A percentile compares a stretch with the other conserved stretches of the same genome.
Evolutionary conservation across 139 green algal genomes (phyloP).

Genomic region (Ettlia oleoabundans): DNA sequence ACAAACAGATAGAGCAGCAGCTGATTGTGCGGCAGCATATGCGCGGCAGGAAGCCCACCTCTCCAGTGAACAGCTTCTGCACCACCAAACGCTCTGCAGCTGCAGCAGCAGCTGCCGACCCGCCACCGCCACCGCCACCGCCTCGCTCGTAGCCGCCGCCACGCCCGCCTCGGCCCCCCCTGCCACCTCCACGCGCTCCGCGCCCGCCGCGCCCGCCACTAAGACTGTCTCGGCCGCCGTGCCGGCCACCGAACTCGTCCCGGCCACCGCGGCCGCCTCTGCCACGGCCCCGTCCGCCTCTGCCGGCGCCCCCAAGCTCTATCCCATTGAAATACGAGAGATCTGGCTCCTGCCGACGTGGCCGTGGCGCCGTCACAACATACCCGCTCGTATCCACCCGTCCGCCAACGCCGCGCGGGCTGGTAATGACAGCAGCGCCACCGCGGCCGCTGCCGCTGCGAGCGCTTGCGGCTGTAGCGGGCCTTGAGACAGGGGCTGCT

Average conservation of each 20-base stretch:
- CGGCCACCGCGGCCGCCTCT: neutral
- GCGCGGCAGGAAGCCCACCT: no score
- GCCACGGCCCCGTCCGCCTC: neutral
- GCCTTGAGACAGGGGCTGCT: neutral
- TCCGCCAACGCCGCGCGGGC: neutral
- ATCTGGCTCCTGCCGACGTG: neutral
- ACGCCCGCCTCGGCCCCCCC: conserved; percentile 13
- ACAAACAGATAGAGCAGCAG: no score
- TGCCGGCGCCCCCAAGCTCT: neutral
- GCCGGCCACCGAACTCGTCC: neutral
- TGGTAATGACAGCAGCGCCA: neutral
- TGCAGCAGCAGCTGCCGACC: neutral
- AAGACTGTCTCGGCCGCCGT: neutral
- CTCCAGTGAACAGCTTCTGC: conserved; percentile 39
- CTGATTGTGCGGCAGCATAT: no score
- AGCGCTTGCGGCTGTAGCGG: neutral
- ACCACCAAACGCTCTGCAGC: conserved; percentile 12
- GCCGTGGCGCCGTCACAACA: neutral
- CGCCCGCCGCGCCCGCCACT: neutral
- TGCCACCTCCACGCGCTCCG: conserved; percentile 1
- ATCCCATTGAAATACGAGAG: conserved; percentile 13
- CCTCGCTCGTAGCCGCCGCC: neutral
- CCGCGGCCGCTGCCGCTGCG: neutral
- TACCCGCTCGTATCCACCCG: neutral
- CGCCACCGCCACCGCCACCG: conserved; percentile 14